Evolutionary conservation across 2,329 filamentous ascomycete species (phyloP).

Genomic region (Aspergillus sergii): DNA sequence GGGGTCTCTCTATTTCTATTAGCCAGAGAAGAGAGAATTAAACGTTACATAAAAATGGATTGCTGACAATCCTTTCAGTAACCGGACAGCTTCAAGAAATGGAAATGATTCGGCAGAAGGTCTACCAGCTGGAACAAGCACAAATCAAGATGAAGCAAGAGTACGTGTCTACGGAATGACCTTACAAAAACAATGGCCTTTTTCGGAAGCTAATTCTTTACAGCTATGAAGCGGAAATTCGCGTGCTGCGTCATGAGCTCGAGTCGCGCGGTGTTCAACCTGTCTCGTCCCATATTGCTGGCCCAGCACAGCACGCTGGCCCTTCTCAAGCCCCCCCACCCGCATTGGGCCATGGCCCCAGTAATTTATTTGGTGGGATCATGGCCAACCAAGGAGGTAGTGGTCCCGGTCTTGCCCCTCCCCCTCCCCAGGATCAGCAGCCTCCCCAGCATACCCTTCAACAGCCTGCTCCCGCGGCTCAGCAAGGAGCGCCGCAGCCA

Average conservation of each 20-base stretch:
- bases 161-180: constrained; percentile 56
- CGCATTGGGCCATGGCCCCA: constrained; percentile 81
- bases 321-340: constrained; percentile 84
- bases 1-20: background rate
- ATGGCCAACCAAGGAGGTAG: constrained; percentile 89
- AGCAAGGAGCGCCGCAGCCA: constrained; percentile 68
- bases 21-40: background rate
- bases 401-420: constrained; percentile 79
- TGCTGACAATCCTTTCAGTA: constrained; percentile 58
- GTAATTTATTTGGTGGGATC: constrained; percentile 91
- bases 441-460: constrained; percentile 61
- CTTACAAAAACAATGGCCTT: constrained; percentile 1
- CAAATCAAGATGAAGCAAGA: constrained; percentile 89
- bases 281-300: constrained; percentile 70
- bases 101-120: constrained; percentile 89
- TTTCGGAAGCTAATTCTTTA: constrained; percentile 21
- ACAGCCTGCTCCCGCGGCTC: constrained; percentile 60
- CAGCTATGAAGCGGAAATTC: constrained; percentile 93
- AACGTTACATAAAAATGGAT: too few relatives aligned
- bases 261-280: constrained; percentile 68
- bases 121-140: constrained; percentile 88
- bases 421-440: constrained; percentile 68
- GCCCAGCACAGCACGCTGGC: constrained; percentile 74
- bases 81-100: constrained; percentile 91
- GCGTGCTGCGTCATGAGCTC: constrained; percentile 82